phyloP scores from a whole-genome alignment of 352 stramenopile species.

The Blastocystis sp. region DNA sequence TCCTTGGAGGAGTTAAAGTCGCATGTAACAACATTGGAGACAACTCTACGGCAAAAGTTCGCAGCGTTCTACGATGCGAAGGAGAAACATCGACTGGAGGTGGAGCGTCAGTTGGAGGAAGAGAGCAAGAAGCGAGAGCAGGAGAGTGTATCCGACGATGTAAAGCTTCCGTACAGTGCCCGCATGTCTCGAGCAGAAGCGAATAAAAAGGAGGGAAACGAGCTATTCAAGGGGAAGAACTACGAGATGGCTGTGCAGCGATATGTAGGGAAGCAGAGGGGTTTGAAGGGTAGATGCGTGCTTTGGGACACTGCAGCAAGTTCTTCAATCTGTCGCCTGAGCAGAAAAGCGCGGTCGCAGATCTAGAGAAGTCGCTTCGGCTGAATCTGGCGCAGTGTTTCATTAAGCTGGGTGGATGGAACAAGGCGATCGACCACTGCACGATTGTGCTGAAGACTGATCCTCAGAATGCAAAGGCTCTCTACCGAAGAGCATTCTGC shows the following conservation, averaged over 20 bases:
- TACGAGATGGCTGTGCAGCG: constrained; percentile 75
- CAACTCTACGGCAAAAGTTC: constrained; percentile 60
- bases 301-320: constrained; percentile 79
- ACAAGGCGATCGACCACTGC: constrained; percentile 75
- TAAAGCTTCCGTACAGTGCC: constrained; percentile 83
- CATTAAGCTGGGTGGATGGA: constrained; percentile 82
- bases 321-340: constrained; percentile 80
- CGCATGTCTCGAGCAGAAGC: constrained; percentile 84
- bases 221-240: constrained; percentile 84
- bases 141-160: constrained; percentile 66
- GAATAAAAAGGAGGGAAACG: constrained; percentile 88
- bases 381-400: constrained; percentile 85
- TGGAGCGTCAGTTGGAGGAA: constrained; percentile 63
- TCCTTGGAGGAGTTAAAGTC: constrained; percentile 66
- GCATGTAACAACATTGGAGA: constrained; percentile 60
- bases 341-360: constrained; percentile 77
- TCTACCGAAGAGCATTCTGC: constrained; percentile 76
- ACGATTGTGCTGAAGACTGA: constrained; percentile 75
- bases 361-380: constrained; percentile 80
- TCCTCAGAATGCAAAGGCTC: constrained; percentile 73
- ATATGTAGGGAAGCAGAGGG: constrained; percentile 66
- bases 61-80: constrained; percentile 64
- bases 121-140: constrained; percentile 62
- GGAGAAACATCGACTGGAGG: constrained; percentile 62
- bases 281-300: constrained; percentile 59